Evolutionary conservation across 805 yeast genomes (phyloP), one percentile per base, ranked within the genome.

Genomic region (Lachancea lanzarotensis): DNA sequence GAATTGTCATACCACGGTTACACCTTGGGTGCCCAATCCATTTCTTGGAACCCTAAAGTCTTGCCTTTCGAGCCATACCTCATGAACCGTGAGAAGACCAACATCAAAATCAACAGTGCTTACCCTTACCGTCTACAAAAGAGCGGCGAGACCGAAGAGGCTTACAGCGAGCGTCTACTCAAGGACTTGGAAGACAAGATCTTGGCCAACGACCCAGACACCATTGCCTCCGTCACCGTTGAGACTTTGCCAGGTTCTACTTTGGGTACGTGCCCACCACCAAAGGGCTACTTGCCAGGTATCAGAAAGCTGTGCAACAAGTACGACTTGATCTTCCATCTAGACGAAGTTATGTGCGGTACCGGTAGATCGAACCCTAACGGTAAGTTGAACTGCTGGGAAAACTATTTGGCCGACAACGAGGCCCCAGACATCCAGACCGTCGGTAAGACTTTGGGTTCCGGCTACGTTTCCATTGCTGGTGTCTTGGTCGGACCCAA

Each of bases 311-410:
- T 76, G 41, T 74, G 79, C 54, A 70, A 72, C 59, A 75, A 75
- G 55, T 75, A 75, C 57, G 79, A 74, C 36, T 67, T 73, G 33
- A 57, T 75, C 34, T 62, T 76, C 52, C 66, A 73, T 62, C 60
- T 74, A 40, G 81, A 76, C 52, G 81, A 77, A 60, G 76, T 75
- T 36, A 75, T 76, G 79, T 75, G 78, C 55, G 81, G 81, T 29
- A 69, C 74, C 32, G 81, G 80, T 18, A 69, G 81, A 54, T 62
- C 70, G 48, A 54, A 56, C 47, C 62, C 63, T 13, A 52, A 57
- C 36, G 79, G 80, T 31, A 66, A 68, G 25, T 65, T 68, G 49
- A 68, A 65, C 59, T 74, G 74, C 47, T 74, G 75, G 71, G 75
- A 72, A 53, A 69, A 69, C 49, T 69, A 56, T 45, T 56, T 69